phyloP scores from a whole-genome alignment of 1,284 basidiomycete species.

The Puccinia triticina region DNA sequence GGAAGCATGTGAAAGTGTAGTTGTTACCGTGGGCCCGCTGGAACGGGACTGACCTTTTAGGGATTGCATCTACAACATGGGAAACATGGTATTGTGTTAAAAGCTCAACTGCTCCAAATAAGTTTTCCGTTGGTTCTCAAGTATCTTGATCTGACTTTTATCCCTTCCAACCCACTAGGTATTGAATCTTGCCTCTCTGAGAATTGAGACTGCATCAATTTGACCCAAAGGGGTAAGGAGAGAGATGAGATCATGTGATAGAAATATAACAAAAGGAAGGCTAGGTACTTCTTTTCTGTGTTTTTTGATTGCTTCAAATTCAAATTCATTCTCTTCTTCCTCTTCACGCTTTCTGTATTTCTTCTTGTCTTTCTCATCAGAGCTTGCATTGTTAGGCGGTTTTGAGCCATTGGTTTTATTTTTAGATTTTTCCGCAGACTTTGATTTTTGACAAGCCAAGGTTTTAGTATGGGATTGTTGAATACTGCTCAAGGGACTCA shows the following conservation, averaged over 20 bases:
- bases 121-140: constrained; percentile 26
- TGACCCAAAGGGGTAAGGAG: background rate
- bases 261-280: background rate
- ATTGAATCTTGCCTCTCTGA: constrained; percentile 1
- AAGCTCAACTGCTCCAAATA: constrained; percentile 21
- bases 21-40: background rate
- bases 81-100: constrained; percentile 27
- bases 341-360: background rate
- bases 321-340: constrained; percentile 29
- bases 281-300: background rate
- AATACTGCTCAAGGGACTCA: background rate
- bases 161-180: constrained; percentile 36
- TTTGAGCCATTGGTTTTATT: background rate
- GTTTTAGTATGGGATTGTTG: background rate
- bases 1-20: background rate
- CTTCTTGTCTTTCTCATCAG: background rate
- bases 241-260: background rate
- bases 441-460: background rate
- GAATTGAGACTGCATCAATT: background rate
- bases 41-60: constrained; percentile 21
- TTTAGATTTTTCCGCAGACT: background rate
- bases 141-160: background rate
- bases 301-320: constrained; percentile 20
- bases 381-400: background rate
- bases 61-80: background rate